Evolutionary conservation across 2,329 filamentous ascomycete genomes (phyloP), one percentile per base, ranked within the genome.

Genomic region (Cytospora piceae): DNA sequence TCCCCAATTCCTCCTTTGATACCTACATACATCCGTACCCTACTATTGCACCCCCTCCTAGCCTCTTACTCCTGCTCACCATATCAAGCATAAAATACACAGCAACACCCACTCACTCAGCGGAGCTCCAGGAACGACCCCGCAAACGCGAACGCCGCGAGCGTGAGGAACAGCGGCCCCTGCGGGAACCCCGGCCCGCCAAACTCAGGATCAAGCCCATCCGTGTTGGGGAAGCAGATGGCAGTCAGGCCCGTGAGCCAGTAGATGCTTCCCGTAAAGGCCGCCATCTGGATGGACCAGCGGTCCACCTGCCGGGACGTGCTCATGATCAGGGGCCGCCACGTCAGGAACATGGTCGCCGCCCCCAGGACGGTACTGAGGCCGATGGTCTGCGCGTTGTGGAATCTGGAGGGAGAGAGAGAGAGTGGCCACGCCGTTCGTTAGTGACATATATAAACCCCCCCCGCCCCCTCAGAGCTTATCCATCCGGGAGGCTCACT

Each of bases 111-210:
- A 11, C 5, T 2, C 49, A 22, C 46, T 32, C 34, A 57, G 15
- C 63, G 27, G 0, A 60, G 58, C 27, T 61, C 65, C 66, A 67
- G 27, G 22, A 56, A 67, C 27, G 66, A 62, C 68, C 69, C 65
- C 69, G 52, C 67, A 68, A 74, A 39, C 65, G 72, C 29, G 70
- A 67, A 11, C 69, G 20, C 61, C 20, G 71, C 70, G n/a, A 77
- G 71, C 1, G 55, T 67, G 2, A 65, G 57, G 65, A 80, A 80
- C 0, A 74, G 20, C 15, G 68, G 70, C 20, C 67, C 69, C 72
- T 81, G 79, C 17, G 80, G 79, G 67, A 80, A 81, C 7, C 73
- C 78, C 0, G 79, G 77, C 9, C 78, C 76, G 12, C 79, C 79
- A 65, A 80, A 80, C 70, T 81, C 79, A 0, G 78, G 77, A 49